Evolutionary conservation across 1,284 basidiomycete species (phyloP).

Genomic region (Melampsora americana): DNA sequence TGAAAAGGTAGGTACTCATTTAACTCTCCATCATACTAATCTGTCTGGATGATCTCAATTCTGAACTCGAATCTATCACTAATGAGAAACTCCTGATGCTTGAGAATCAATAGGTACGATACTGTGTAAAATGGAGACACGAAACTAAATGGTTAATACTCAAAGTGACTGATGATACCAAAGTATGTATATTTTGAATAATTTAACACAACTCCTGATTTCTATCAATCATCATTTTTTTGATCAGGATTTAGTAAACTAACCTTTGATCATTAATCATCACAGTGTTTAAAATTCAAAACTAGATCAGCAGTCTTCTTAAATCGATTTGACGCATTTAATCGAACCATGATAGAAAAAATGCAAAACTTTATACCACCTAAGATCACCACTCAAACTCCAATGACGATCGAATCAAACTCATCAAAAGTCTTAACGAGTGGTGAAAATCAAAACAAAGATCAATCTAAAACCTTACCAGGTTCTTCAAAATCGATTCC

Average conservation of each 20-base stretch:
- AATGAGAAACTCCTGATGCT: not conserved
- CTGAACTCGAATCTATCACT: not conserved
- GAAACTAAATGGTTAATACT: conserved; percentile 11
- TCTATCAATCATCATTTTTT: not conserved
- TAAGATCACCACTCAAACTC: too few species aligned
- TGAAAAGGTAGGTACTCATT: not conserved
- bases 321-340: conserved; percentile 30
- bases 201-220: not conserved
- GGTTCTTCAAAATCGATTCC: too few species aligned
- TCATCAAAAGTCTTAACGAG: too few species aligned
- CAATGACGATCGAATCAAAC: too few species aligned
- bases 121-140: conserved; percentile 29
- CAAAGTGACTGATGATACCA: conserved; percentile 29
- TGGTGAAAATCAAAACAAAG: too few species aligned
- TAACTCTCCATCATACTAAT: not conserved
- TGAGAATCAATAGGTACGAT: conserved; percentile 17
- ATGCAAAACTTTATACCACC: not conserved
- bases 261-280: not conserved
- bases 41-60: not conserved
- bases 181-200: conserved; percentile 5
- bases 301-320: conserved; percentile 30
- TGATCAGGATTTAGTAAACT: not conserved
- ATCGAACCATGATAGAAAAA: conserved; percentile 13
- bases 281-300: conserved; percentile 36
- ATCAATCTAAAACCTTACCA: too few species aligned